These are phyloP conservation scores for Pythium sp. DNA, from an alignment of 352 stramenopile species.

Conservation along the genomic window DNA sequence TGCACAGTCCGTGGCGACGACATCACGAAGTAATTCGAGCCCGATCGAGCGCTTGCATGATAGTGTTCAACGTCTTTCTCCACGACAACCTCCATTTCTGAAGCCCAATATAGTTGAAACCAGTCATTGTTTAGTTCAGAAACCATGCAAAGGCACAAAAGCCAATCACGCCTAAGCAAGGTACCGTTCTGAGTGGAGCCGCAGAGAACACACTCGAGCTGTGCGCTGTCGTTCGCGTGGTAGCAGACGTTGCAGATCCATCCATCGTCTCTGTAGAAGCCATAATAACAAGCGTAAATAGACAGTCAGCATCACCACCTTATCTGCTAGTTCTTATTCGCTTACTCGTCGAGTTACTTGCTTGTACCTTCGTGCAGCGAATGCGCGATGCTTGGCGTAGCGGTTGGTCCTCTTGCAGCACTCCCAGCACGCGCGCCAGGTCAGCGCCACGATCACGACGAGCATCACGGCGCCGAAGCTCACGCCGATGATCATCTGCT, in stretches of 20 bases:
- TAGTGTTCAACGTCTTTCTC: neutral
- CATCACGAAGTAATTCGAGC: constrained; percentile 33
- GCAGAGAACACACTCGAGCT: constrained; percentile 51
- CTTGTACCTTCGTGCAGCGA: constrained; percentile 41
- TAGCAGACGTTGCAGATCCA: constrained; percentile 57
- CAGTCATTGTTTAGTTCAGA: neutral
- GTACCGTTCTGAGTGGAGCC: constrained; percentile 40
- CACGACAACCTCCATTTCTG: constrained; percentile 11
- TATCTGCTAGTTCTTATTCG: neutral
- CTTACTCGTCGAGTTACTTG: neutral
- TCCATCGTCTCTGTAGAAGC: constrained; percentile 28
- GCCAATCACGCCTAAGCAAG: neutral
- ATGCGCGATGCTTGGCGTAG: constrained; percentile 40
- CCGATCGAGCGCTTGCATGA: constrained; percentile 13
- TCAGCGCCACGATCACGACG: constrained; percentile 38
- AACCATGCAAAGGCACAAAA: neutral
- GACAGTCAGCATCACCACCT: neutral
- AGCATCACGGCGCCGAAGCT: constrained; percentile 33
- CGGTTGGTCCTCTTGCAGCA: constrained; percentile 41
- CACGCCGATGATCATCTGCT: constrained; percentile 31
- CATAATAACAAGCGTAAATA: neutral
- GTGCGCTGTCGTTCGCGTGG: constrained; percentile 49
- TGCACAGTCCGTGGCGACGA: constrained; percentile 24
- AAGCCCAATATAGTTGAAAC: neutral
- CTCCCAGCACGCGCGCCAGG: constrained; percentile 48